Percentiles rank a stretch among this genome's conserved stretches.
These are phyloP conservation scores for Eleusine indica DNA, from an alignment of 176 grass and related monocot species.

Conservation along the genomic window DNA sequence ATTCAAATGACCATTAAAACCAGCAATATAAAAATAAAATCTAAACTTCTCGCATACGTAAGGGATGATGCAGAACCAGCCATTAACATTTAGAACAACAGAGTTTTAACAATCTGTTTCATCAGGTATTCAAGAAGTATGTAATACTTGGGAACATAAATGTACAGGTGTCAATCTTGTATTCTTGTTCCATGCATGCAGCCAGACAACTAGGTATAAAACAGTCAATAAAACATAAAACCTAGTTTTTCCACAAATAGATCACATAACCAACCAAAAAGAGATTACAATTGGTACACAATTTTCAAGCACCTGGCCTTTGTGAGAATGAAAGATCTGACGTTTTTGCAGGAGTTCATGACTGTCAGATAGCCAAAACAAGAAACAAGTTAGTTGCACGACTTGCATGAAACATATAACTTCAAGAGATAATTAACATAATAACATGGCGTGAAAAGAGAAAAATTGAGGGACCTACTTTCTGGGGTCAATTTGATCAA, in stretches of 20 bases:
- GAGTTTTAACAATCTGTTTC: background rate
- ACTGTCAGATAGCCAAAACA: constrained; percentile 56
- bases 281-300: constrained; percentile 1
- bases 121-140: background rate
- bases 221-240: background rate
- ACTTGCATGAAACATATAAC: background rate
- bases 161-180: background rate
- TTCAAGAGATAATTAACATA: background rate
- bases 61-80: background rate
- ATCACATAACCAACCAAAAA: background rate
- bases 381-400: constrained; percentile 18
- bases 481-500: constrained; percentile 67
- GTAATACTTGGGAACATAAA: background rate
- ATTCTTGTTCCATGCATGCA: background rate
- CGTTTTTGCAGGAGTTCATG: constrained; percentile 65
- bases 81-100: background rate
- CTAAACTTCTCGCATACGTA: background rate
- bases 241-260: background rate
- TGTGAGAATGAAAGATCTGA: constrained; percentile 91
- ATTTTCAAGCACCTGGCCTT: constrained; percentile 65
- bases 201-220: background rate
- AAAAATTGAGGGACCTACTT: constrained; percentile 54
- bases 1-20: background rate
- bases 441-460: constrained; percentile 25
- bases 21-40: background rate